Percentiles rank a stretch among this genome's conserved stretches.
Evolutionary conservation across 768 basidiomycete species (phyloP).

Genomic region (Hericium coralloides): DNA sequence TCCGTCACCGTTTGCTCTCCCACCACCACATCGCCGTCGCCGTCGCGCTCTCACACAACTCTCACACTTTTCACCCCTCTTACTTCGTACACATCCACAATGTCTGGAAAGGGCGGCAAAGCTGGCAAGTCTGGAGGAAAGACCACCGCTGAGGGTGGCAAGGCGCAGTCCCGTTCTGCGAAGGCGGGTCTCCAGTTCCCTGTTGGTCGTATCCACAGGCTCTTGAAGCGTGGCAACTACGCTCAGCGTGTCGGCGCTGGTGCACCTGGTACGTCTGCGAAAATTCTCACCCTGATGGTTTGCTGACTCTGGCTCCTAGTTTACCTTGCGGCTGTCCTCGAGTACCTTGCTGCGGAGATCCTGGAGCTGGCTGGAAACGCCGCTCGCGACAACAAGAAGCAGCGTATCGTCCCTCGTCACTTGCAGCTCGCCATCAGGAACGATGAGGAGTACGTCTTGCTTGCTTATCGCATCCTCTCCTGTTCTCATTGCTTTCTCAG

Average conservation of each 20-base stretch:
- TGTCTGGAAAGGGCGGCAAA: slow-evolving; percentile 49
- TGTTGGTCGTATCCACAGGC: slow-evolving; percentile 89
- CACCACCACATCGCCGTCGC: neutral
- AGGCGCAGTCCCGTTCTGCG: slow-evolving; percentile 61
- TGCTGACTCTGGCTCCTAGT: slow-evolving; percentile 32
- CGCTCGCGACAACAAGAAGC: slow-evolving; percentile 88
- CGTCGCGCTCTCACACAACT: neutral
- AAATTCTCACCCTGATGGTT: neutral
- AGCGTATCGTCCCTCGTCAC: slow-evolving; percentile 93
- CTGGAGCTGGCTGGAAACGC: slow-evolving; percentile 89
- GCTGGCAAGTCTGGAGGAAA: slow-evolving; percentile 49
- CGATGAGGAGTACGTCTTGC: slow-evolving; percentile 66
- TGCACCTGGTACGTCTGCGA: slow-evolving; percentile 54
- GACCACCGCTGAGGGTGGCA: slow-evolving; percentile 33
- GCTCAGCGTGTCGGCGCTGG: slow-evolving; percentile 83
- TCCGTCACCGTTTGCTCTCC: slow-evolving; percentile 2
- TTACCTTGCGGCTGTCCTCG: slow-evolving; percentile 88
- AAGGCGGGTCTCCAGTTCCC: slow-evolving; percentile 81
- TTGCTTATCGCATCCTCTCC: neutral
- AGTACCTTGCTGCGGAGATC: slow-evolving; percentile 90
- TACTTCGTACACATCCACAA: slow-evolving; percentile 9
- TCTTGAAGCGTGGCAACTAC: slow-evolving; percentile 80
- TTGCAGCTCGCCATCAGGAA: slow-evolving; percentile 91
- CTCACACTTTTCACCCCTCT: neutral
- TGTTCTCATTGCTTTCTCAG: slow-evolving; percentile 23